Evolutionary conservation across 495 filamentous ascomycete species (phyloP).

Genomic region (Opeltia flavorubescens): DNA sequence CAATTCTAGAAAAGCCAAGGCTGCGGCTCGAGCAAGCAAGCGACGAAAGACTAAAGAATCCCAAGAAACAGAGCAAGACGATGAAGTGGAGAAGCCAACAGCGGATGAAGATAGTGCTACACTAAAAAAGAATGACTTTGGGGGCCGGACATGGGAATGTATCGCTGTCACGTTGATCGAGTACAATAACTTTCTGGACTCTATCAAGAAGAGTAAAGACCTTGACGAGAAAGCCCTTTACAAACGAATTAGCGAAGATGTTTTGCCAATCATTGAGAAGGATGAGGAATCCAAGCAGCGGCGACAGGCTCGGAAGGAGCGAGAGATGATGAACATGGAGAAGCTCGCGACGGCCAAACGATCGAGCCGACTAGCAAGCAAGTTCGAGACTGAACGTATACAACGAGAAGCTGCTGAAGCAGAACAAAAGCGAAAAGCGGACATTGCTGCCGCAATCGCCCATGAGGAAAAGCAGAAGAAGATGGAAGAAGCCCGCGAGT

Average conservation of each 20-base stretch:
- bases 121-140: constrained; percentile 41
- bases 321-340: constrained; percentile 64
- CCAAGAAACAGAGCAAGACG: constrained; percentile 40
- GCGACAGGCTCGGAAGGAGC: constrained; percentile 55
- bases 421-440: constrained; percentile 51
- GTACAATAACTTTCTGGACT: constrained; percentile 55
- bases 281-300: constrained; percentile 61
- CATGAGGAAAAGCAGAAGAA: constrained; percentile 53
- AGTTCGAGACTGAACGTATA: constrained; percentile 60
- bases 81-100: constrained; percentile 12
- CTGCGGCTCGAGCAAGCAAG: constrained; percentile 54
- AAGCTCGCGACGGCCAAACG: constrained; percentile 87
- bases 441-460: constrained; percentile 51
- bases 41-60: constrained; percentile 47
- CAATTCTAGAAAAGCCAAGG: constrained; percentile 60
- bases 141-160: constrained; percentile 79
- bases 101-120: no score
- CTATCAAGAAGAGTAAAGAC: constrained; percentile 60
- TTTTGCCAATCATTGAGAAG: constrained; percentile 72
- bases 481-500: constrained; percentile 63
- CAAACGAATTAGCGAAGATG: constrained; percentile 52
- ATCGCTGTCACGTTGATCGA: constrained; percentile 67
- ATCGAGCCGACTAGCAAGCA: constrained; percentile 73
- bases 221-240: constrained; percentile 67
- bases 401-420: constrained; percentile 60